phyloP scores from a whole-genome alignment of 1,284 basidiomycete species.

The Irpex sp. region DNA sequence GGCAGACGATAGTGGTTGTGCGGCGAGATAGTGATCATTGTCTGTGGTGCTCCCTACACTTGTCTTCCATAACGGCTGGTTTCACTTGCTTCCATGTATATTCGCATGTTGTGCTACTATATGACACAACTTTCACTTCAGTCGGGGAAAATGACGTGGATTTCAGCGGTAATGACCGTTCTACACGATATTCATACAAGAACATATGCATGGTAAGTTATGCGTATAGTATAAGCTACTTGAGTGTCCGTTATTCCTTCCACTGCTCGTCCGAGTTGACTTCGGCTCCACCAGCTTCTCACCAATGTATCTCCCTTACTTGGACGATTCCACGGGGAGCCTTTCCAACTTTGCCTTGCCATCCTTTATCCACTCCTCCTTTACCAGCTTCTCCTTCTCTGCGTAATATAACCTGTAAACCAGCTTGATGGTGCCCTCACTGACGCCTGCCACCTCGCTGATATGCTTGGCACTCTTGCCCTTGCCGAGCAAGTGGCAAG shows the following conservation, averaged over 20 bases:
- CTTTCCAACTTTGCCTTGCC: conserved; percentile 61
- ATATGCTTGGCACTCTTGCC: conserved; percentile 80
- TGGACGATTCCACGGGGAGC: conserved; percentile 32
- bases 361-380: conserved; percentile 76
- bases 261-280: background rate
- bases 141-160: background rate
- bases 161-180: background rate
- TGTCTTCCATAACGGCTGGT: background rate
- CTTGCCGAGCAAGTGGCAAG: conserved; percentile 76
- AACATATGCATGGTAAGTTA: background rate
- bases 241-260: background rate
- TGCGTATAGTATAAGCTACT: background rate
- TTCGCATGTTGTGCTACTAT: background rate
- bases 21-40: too few relatives aligned
- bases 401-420: conserved; percentile 71
- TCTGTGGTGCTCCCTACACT: too few relatives aligned
- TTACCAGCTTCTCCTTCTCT: conserved; percentile 69
- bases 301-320: conserved; percentile 3
- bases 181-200: background rate
- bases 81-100: background rate
- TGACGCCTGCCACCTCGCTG: conserved; percentile 92
- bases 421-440: conserved; percentile 93
- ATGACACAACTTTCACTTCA: background rate
- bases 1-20: conserved; percentile 16
- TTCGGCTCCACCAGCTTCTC: background rate